A percentile compares a stretch with the other conserved stretches of the same genome.
Evolutionary conservation across 2,329 filamentous ascomycete species (phyloP).

Genomic region (Zalaria obscura): DNA sequence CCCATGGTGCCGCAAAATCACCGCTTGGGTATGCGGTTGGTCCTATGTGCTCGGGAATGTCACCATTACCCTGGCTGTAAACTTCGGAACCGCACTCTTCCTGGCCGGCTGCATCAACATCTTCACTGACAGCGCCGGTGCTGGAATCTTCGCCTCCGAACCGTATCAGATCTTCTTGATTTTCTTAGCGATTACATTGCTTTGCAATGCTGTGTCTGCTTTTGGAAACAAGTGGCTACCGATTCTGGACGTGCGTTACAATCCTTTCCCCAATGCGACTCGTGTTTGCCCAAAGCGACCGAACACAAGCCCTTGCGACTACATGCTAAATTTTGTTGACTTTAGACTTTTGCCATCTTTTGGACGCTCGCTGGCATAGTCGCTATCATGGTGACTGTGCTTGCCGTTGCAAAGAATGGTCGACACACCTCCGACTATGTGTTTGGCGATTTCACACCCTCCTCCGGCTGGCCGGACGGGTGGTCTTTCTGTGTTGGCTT

Average conservation of each 20-base stretch:
- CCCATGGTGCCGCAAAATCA: constrained; percentile 43
- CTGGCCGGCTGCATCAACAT: constrained; percentile 41
- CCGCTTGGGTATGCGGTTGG: constrained; percentile 63
- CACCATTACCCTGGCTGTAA: constrained; percentile 70
- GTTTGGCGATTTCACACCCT: constrained; percentile 53
- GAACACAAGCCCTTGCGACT: no score
- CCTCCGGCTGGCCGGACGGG: constrained; percentile 53
- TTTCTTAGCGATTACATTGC: constrained; percentile 34
- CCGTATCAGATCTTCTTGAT: constrained; percentile 33
- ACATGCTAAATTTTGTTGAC: not conserved
- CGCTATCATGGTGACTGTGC: constrained; percentile 46
- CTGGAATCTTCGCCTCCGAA: constrained; percentile 28
- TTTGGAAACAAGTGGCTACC: constrained; percentile 40
- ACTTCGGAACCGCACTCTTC: constrained; percentile 53
- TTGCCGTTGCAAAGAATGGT: constrained; percentile 55
- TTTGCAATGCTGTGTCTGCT: constrained; percentile 37
- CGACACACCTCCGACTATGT: constrained; percentile 48
- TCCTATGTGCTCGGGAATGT: constrained; percentile 67
- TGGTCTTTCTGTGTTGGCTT: constrained; percentile 64
- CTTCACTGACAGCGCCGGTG: constrained; percentile 32
- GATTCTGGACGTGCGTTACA: constrained; percentile 48
- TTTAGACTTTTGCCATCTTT: constrained; percentile 54
- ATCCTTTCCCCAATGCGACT: not conserved
- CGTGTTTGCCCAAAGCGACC: no score
- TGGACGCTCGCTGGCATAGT: constrained; percentile 61